A percentile compares a stretch with the other conserved stretches of the same genome.
These are phyloP conservation scores for Penicillium psychrofluorescens DNA, from an alignment of 495 filamentous ascomycete species.

Conservation along the genomic window DNA sequence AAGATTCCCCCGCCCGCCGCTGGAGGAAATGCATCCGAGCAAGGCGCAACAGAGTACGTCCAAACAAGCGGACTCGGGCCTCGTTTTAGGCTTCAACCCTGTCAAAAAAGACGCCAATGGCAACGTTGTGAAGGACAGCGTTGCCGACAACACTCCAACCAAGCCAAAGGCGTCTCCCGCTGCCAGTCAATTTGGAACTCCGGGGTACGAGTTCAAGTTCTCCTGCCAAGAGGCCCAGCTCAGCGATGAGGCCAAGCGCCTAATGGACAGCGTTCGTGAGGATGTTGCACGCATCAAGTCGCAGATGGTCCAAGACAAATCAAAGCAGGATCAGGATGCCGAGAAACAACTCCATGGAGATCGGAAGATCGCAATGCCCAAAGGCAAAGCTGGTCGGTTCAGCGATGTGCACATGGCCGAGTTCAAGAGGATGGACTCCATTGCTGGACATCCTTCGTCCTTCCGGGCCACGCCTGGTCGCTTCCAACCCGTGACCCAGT, in stretches of 20 bases:
- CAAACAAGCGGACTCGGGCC: constrained; percentile 57
- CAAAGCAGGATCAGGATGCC: constrained; percentile 30
- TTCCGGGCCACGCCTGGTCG: constrained; percentile 60
- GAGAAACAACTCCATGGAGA: constrained; percentile 31
- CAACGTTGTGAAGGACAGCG: constrained; percentile 24
- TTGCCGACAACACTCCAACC: constrained; percentile 32
- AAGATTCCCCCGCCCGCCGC: constrained; percentile 37
- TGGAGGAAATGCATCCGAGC: constrained; percentile 73
- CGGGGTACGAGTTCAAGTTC: constrained; percentile 71
- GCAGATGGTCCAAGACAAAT: constrained; percentile 50
- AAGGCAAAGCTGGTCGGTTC: constrained; percentile 68
- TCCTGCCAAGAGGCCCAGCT: constrained; percentile 52
- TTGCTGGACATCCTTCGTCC: constrained; percentile 73
- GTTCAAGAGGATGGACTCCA: constrained; percentile 97
- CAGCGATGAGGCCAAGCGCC: constrained; percentile 61
- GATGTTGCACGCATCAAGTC: constrained; percentile 62
- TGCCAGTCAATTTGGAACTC: constrained; percentile 41
- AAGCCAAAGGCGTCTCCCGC: constrained; percentile 34
- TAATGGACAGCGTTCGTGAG: constrained; percentile 70
- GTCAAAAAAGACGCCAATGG: constrained; percentile 41
- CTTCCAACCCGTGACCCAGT: constrained; percentile 44
- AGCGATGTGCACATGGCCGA: constrained; percentile 76
- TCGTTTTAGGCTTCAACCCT: constrained; percentile 62
- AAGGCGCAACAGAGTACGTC: constrained; percentile 63
- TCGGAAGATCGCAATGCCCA: constrained; percentile 71